Conservation (phyloP, 2,329 filamentous ascomycete species). For the Fusarium sambucinum region DNA sequence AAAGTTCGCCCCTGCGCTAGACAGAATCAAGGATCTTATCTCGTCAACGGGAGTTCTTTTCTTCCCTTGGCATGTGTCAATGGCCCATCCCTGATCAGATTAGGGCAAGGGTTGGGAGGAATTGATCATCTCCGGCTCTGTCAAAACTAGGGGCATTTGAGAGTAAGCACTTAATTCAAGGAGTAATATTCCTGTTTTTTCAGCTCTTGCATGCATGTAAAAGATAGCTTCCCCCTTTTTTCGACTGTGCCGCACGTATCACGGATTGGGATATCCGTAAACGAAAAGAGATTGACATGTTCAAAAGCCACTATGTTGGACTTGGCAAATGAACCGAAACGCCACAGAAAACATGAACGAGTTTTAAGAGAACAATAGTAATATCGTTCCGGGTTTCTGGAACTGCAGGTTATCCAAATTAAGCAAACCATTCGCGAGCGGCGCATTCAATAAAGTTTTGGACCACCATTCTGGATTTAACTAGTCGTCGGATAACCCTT, state of each 20-base stretch:
- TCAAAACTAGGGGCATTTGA: not conserved
- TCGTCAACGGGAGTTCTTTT: not conserved
- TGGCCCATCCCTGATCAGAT: slow-evolving; percentile 5
- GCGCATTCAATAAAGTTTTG: not conserved
- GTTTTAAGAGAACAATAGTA: not conserved
- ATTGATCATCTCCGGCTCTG: not conserved
- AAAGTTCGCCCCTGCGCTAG: slow-evolving; percentile 12
- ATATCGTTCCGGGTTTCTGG: not conserved
- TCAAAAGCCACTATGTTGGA: not conserved
- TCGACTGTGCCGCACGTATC: not conserved
- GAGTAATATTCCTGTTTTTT: not conserved
- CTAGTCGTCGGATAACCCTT: not conserved
- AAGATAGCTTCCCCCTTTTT: not conserved
- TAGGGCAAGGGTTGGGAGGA: not conserved
- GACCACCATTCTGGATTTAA: not conserved
- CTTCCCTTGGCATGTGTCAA: slow-evolving; percentile 23
- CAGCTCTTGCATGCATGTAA: not conserved
- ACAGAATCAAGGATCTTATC: not conserved
- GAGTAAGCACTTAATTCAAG: not conserved
- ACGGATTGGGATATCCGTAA: not conserved
- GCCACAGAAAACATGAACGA: not conserved
- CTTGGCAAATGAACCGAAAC: not conserved
- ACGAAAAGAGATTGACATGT: not conserved
- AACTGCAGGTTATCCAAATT: not conserved
- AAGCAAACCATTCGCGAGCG: not conserved